Conservation (phyloP, 2,329 filamentous ascomycete species). For the Ophiostoma sp. region DNA sequence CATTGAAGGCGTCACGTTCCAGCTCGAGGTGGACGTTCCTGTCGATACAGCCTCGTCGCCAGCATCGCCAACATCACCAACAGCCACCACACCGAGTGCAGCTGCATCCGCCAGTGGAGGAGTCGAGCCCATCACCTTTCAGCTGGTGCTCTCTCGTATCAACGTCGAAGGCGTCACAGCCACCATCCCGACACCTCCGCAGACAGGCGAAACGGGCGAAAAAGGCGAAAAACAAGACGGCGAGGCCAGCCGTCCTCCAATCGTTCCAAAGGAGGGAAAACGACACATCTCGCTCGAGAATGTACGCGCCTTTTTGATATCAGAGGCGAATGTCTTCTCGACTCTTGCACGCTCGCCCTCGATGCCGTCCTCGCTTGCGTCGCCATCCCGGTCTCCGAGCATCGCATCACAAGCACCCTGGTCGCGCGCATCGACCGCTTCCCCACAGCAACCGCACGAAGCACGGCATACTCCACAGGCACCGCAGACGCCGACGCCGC, state of each 20-base stretch:
- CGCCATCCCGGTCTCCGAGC: conserved; percentile 37
- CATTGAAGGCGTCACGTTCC: conserved; percentile 60
- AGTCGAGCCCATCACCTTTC: conserved; percentile 55
- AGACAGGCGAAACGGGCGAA: conserved; percentile 6
- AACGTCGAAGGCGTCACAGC: conserved; percentile 62
- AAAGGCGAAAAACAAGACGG: conserved; percentile 23
- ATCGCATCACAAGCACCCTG: conserved; percentile 18
- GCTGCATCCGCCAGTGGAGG: conserved; percentile 31
- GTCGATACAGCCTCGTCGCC: conserved; percentile 36
- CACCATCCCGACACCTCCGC: neutral
- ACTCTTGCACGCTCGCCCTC: conserved; percentile 54
- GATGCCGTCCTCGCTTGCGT: conserved; percentile 52
- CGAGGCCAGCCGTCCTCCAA: conserved; percentile 30
- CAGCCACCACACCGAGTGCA: neutral
- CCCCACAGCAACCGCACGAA: neutral
- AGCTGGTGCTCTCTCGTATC: conserved; percentile 59
- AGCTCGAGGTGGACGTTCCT: conserved; percentile 57
- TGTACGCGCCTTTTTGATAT: conserved; percentile 60
- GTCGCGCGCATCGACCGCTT: neutral
- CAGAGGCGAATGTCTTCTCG: conserved; percentile 62
- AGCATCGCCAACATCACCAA: neutral
- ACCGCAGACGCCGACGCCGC: neutral
- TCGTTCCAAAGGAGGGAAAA: conserved; percentile 56
- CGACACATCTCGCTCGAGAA: conserved; percentile 58
- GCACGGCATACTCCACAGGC: neutral